These are phyloP conservation scores for Taphrina wiesneri DNA, from an alignment of 1,139 yeast species.

Conservation along the genomic window DNA sequence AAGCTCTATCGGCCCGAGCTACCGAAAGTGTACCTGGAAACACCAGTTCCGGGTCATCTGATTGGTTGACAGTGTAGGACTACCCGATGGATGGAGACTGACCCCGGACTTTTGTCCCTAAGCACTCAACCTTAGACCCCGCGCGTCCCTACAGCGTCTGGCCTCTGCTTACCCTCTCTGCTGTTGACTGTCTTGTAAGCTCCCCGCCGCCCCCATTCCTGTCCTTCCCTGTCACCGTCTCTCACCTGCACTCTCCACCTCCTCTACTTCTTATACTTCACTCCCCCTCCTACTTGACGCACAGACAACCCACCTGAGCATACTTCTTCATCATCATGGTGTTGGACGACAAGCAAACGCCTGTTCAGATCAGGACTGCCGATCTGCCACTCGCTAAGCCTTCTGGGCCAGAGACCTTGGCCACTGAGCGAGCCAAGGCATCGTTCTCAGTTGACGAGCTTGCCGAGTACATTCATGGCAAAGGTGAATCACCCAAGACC, in stretches of 20 bases:
- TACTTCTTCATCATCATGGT: not conserved
- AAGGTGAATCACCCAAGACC: not conserved
- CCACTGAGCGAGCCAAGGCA: conserved; percentile 30
- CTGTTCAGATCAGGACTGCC: conserved; percentile 18
- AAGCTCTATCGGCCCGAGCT: not conserved
- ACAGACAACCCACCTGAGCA: not conserved
- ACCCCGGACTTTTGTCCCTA: not conserved
- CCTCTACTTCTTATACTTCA: not conserved
- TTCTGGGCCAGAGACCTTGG: conserved; percentile 23
- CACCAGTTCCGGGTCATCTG: not conserved
- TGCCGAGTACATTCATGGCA: conserved; percentile 30
- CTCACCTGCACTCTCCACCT: not conserved
- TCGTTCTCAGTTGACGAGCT: conserved; percentile 25
- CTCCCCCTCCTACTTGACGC: not conserved
- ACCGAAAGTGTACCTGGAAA: not conserved
- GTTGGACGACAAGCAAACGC: conserved; percentile 26
- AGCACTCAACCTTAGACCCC: not conserved
- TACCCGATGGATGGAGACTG: not conserved
- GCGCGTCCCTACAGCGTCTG: not conserved
- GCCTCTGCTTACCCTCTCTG: not conserved
- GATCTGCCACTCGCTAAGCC: conserved; percentile 26
- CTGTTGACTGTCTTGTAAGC: not conserved
- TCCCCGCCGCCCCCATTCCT: not conserved
- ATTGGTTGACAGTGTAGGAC: not conserved
- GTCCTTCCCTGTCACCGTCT: conserved; percentile 1